Conservation (phyloP, 805 yeast species). For the Schwanniomyces polymorphus region DNA sequence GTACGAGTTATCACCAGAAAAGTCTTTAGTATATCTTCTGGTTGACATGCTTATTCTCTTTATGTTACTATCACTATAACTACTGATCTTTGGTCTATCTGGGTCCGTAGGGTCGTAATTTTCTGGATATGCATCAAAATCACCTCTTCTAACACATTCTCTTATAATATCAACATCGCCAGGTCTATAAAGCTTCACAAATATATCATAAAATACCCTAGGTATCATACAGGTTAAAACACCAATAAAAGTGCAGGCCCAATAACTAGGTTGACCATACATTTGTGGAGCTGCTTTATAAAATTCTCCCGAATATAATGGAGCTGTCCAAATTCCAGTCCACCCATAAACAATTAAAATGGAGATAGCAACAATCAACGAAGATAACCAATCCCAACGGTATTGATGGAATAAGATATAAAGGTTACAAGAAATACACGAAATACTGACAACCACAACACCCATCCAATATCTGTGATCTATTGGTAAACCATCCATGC, state of each 20-base stretch:
- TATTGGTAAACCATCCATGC: slow-evolving; percentile 52
- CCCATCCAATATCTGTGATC: slow-evolving; percentile 80
- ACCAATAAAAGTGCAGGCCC: slow-evolving; percentile 73
- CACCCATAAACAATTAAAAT: slow-evolving; percentile 64
- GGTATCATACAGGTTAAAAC: slow-evolving; percentile 65
- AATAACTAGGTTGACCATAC: slow-evolving; percentile 60
- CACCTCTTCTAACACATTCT: slow-evolving; percentile 68
- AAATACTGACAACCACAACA: slow-evolving; percentile 61
- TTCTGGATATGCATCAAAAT: slow-evolving; percentile 62
- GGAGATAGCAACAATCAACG: slow-evolving; percentile 56
- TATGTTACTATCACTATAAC: slow-evolving; percentile 27
- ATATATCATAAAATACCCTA: slow-evolving; percentile 60
- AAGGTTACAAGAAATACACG: slow-evolving; percentile 65
- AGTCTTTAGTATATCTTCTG: slow-evolving; percentile 1
- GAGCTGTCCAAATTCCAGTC: slow-evolving; percentile 79
- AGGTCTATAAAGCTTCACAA: slow-evolving; percentile 55
- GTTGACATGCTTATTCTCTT: slow-evolving; percentile 17
- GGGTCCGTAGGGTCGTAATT: slow-evolving; percentile 84
- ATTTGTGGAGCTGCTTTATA: slow-evolving; percentile 66
- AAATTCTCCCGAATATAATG: slow-evolving; percentile 51
- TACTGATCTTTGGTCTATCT: slow-evolving; percentile 52
- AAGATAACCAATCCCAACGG: slow-evolving; percentile 80
- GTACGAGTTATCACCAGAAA: slow-evolving; percentile 1
- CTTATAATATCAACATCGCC: slow-evolving; percentile 71
- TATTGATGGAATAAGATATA: slow-evolving; percentile 67